Evolutionary conservation across 73 alveolate genomes (phyloP), one percentile per base, ranked within the genome.

Genomic region (Urostyla sp.): DNA sequence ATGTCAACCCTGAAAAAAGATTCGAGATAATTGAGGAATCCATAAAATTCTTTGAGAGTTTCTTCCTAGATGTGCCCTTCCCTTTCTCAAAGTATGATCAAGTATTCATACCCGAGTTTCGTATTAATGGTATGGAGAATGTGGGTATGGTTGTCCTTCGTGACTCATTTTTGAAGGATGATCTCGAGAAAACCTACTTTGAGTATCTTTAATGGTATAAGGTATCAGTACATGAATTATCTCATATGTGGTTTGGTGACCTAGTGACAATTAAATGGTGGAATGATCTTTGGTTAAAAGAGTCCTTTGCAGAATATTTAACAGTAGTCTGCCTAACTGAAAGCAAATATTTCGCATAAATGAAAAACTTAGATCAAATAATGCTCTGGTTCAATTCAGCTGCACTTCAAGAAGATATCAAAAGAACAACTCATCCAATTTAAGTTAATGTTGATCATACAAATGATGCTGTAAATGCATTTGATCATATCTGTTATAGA

Each of bases 361-460:
- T 77, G 3, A 45, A 37, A 43, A 57, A 67, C 20, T 77, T 78
- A 0, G 75, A 52, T 18, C 30, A 45, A 31, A 31, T 77, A 6
- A 53, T 75, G 21, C 50, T 52, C 15, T 46, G 28, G 8, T 86
- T 55, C 59, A 4, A 30, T 23, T 90, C 89, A 32, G 88, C 91
- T 8, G 94, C 86, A 36, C 49, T 82, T 11, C 76, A 91, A 20
- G 95, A 92, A 36, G 99, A 97, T 90, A 88, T 90, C 53, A 85
- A 87, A 76, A 61, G 69, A 0, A 87, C 98, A 0, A 96, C 99
- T n/a, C 99, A 97, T 87, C 99, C 99, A 8, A 95, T 97, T 23
- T 90, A 84, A 61, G 91, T 96, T 16, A 89, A 78, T 36, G 95
- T 97, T 30, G 85, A 91, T 45, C 90, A 96, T 67, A 96, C 99